These are phyloP conservation scores for Ogataea pini DNA, from an alignment of 805 yeast genomes.

Conservation along the genomic window DNA sequence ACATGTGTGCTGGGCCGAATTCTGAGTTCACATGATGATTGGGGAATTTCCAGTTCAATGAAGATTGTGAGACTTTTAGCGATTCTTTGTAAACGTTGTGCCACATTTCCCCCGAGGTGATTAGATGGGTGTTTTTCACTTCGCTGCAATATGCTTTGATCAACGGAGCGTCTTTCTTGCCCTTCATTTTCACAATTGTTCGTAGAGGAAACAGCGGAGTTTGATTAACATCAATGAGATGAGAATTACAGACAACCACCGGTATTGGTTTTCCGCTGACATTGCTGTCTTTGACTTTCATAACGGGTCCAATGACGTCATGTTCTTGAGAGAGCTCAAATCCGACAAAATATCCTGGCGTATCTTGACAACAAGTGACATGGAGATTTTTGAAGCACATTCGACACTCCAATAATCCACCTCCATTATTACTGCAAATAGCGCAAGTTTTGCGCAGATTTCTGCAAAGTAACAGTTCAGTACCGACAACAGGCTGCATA, in stretches of 20 bases:
- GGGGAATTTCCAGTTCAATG: neutral
- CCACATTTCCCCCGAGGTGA: slow-evolving; percentile 13
- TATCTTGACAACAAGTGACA: slow-evolving; percentile 60
- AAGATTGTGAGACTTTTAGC: neutral
- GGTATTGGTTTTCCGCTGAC: slow-evolving; percentile 46
- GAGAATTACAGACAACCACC: slow-evolving; percentile 44
- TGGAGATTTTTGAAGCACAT: slow-evolving; percentile 46
- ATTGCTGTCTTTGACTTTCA: slow-evolving; percentile 26
- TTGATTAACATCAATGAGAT: slow-evolving; percentile 19
- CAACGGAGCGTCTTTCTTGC: slow-evolving; percentile 38
- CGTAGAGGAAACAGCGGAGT: slow-evolving; percentile 27
- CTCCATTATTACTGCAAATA: slow-evolving; percentile 48
- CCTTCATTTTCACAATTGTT: slow-evolving; percentile 32
- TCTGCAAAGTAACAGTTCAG: slow-evolving; percentile 33
- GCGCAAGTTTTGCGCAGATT: slow-evolving; percentile 42
- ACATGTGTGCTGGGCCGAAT: slow-evolving; percentile 4
- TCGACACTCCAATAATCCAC: slow-evolving; percentile 51
- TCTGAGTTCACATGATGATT: neutral
- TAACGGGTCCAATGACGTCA: slow-evolving; percentile 19
- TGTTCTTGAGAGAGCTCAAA: slow-evolving; percentile 43
- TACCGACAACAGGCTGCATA: slow-evolving; percentile 51
- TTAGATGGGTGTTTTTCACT: slow-evolving; percentile 15
- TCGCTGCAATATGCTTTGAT: slow-evolving; percentile 44
- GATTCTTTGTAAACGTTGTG: slow-evolving; percentile 13
- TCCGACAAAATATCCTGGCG: slow-evolving; percentile 50